A percentile compares a stretch with the other conserved stretches of the same genome.
Evolutionary conservation across 345 rosid genomes (phyloP).

Genomic region (Camelina sativa): DNA sequence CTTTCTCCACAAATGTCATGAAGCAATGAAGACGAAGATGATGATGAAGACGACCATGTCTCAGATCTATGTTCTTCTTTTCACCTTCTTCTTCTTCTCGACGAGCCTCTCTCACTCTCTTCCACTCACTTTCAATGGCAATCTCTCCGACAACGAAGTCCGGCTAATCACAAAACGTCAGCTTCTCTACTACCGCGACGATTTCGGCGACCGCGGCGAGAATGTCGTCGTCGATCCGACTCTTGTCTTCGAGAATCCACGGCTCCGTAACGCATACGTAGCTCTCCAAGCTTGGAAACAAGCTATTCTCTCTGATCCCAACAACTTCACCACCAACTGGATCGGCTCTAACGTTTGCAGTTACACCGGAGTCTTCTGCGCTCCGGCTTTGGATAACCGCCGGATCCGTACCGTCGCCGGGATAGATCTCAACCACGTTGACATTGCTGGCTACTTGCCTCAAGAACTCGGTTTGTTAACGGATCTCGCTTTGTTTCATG

Average conservation of each 20-base stretch:
- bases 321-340: constrained; percentile 63
- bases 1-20: too few species aligned
- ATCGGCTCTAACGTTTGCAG: constrained; percentile 62
- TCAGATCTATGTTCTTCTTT: constrained; percentile 32
- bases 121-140: constrained; percentile 47
- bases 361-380: constrained; percentile 69
- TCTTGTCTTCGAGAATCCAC: constrained; percentile 65
- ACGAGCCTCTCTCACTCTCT: constrained; percentile 35
- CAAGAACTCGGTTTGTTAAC: constrained; percentile 75
- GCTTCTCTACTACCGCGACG: constrained; percentile 87
- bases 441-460: constrained; percentile 81
- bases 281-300: constrained; percentile 91
- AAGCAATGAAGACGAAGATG: too few species aligned
- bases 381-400: constrained; percentile 61
- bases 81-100: constrained; percentile 27
- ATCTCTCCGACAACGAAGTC: constrained; percentile 64
- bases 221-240: constrained; percentile 67
- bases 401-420: constrained; percentile 75
- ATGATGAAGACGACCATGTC: constrained; percentile 57
- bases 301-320: constrained; percentile 84
- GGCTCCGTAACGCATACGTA: constrained; percentile 67
- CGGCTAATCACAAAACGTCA: constrained; percentile 69
- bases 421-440: constrained; percentile 83
- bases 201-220: constrained; percentile 87
- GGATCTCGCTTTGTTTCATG: constrained; percentile 86